phyloP scores from a whole-genome alignment of 2,329 filamentous ascomycete species.

The Macrophomina pseudophaseolina region DNA sequence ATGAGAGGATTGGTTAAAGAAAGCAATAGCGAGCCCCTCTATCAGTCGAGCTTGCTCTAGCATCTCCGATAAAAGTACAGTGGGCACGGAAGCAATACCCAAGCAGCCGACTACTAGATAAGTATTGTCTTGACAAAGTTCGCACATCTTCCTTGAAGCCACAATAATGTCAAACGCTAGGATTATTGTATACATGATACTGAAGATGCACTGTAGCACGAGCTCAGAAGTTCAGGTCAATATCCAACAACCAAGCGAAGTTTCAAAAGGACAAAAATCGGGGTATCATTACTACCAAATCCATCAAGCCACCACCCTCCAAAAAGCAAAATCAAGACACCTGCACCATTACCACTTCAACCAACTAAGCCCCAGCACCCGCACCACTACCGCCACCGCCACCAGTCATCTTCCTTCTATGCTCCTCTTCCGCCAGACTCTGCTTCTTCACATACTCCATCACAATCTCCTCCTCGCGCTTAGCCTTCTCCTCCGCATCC shows the following conservation, averaged over 20 bases:
- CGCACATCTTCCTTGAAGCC: too few relatives aligned
- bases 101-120: too few relatives aligned
- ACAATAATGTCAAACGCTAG: too few relatives aligned
- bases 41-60: too few relatives aligned
- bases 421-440: constrained; percentile 71
- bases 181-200: too few relatives aligned
- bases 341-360: background rate
- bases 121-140: too few relatives aligned
- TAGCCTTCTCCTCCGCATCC: constrained; percentile 41
- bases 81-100: too few relatives aligned
- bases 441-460: constrained; percentile 80
- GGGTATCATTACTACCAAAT: constrained; percentile 15
- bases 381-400: constrained; percentile 29
- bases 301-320: constrained; percentile 16
- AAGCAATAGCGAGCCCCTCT: too few relatives aligned
- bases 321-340: background rate
- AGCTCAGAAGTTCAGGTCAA: too few relatives aligned
- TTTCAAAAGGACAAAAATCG: background rate
- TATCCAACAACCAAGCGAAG: background rate
- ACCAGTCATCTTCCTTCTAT: constrained; percentile 42
- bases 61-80: too few relatives aligned
- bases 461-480: constrained; percentile 69
- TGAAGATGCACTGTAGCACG: too few relatives aligned
- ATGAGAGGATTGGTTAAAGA: too few relatives aligned
- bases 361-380: background rate